Conservation (phyloP, 257 asterid genomes). For the Petunia secreta region DNA sequence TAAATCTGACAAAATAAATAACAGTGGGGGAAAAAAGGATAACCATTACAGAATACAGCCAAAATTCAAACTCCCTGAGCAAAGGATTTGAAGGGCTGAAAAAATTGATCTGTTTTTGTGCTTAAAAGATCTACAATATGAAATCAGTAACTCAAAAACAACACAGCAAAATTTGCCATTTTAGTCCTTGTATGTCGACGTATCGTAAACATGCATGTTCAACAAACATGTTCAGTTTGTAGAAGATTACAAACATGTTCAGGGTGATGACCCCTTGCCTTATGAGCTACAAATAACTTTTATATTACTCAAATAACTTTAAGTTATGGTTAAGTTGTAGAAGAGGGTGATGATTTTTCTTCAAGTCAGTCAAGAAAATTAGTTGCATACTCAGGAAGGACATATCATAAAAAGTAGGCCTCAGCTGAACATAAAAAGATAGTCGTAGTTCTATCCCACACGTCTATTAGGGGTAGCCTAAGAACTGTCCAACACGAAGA, state of each 20-base stretch:
- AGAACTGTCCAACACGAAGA: not conserved
- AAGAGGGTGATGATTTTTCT: too few relatives aligned
- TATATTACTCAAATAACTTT: not conserved
- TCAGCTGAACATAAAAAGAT: slow-evolving; percentile 1
- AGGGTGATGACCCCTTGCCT: not conserved
- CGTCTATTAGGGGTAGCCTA: not conserved
- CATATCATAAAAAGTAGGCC: not conserved
- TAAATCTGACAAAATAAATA: not conserved
- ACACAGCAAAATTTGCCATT: not conserved
- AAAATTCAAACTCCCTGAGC: not conserved
- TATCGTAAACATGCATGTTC: not conserved
- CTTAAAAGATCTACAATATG: not conserved
- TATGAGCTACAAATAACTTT: not conserved
- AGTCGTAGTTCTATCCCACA: not conserved
- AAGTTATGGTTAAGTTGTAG: not conserved
- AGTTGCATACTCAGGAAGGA: not conserved
- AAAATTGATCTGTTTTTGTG: not conserved
- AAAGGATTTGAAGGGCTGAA: not conserved
- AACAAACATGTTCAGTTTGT: not conserved
- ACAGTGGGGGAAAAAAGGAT: not conserved
- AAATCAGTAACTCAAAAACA: not conserved
- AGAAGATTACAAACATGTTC: too few relatives aligned
- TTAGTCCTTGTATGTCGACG: not conserved
- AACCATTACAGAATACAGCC: not conserved
- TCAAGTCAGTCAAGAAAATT: not conserved